Evolutionary conservation across 495 filamentous ascomycete species (phyloP).

Genomic region (Hyphodiscus hymeniophilus): DNA sequence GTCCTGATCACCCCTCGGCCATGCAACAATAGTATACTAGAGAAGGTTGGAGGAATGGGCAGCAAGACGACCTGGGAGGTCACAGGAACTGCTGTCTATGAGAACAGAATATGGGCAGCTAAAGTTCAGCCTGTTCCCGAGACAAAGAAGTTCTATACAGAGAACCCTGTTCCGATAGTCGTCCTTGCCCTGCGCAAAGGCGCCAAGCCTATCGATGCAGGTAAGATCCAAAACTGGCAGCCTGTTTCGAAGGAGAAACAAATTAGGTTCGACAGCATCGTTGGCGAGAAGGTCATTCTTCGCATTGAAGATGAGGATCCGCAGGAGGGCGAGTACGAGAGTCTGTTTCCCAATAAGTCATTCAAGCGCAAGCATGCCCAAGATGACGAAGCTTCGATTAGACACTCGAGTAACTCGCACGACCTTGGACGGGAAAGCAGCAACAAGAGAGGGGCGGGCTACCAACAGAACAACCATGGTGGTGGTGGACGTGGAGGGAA

Average conservation of each 20-base stretch:
- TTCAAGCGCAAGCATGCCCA: constrained; percentile 46
- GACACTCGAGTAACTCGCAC: constrained; percentile 21
- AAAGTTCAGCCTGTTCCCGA: constrained; percentile 63
- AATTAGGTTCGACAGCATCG: constrained; percentile 65
- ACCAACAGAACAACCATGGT: constrained; percentile 39
- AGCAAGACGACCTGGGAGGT: constrained; percentile 77
- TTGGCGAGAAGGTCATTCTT: constrained; percentile 80
- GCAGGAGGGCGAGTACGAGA: constrained; percentile 50
- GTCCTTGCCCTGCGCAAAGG: constrained; percentile 66
- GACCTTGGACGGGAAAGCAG: constrained; percentile 26
- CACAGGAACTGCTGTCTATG: constrained; percentile 60
- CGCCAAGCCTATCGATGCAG: constrained; percentile 69
- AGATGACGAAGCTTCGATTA: constrained; percentile 34
- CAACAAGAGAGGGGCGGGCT: constrained; percentile 25
- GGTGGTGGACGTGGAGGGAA: constrained; percentile 35
- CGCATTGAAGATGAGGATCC: constrained; percentile 64
- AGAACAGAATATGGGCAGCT: constrained; percentile 83
- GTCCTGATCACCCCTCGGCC: constrained; percentile 80
- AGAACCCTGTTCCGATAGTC: constrained; percentile 64
- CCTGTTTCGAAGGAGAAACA: constrained; percentile 56
- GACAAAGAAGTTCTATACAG: constrained; percentile 58
- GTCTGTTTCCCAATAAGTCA: constrained; percentile 43
- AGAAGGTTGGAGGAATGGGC: constrained; percentile 80
- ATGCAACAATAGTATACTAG: constrained; percentile 55
- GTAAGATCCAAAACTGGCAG: constrained; percentile 79